A percentile compares a stretch with the other conserved stretches of the same genome.
Evolutionary conservation across 257 asterid genomes (phyloP).

Genomic region (Solanum appendiculatum): DNA sequence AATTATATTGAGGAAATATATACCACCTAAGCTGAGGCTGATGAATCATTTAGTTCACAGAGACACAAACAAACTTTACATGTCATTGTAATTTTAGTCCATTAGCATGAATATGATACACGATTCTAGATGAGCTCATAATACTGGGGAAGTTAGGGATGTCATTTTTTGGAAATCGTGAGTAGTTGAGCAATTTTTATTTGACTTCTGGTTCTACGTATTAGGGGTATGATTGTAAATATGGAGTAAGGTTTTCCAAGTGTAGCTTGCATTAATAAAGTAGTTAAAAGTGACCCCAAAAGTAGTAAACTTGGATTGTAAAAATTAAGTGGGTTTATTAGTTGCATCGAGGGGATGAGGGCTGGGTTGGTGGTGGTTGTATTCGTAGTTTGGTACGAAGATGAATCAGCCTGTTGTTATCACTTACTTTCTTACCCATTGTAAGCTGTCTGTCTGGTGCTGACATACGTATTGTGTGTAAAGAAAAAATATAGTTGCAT

Average conservation of each 20-base stretch:
- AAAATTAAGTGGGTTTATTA: background rate
- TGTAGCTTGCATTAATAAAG: background rate
- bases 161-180: background rate
- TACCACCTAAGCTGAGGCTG: background rate
- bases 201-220: background rate
- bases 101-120: background rate
- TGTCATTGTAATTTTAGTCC: background rate
- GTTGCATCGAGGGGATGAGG: background rate
- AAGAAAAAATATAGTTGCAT: background rate
- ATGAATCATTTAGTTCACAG: background rate
- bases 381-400: background rate
- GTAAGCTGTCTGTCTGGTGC: background rate
- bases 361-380: background rate
- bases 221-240: background rate
- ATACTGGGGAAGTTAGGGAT: background rate
- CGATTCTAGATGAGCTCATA: background rate
- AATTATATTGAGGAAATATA: background rate
- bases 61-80: background rate
- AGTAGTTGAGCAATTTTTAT: background rate
- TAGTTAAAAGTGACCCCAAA: background rate
- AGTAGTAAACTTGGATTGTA: background rate
- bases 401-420: background rate
- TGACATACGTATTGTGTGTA: background rate
- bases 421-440: background rate
- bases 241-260: background rate